Evolutionary conservation across 2,329 filamentous ascomycete species (phyloP).

Genomic region (Penicillium frequentans): DNA sequence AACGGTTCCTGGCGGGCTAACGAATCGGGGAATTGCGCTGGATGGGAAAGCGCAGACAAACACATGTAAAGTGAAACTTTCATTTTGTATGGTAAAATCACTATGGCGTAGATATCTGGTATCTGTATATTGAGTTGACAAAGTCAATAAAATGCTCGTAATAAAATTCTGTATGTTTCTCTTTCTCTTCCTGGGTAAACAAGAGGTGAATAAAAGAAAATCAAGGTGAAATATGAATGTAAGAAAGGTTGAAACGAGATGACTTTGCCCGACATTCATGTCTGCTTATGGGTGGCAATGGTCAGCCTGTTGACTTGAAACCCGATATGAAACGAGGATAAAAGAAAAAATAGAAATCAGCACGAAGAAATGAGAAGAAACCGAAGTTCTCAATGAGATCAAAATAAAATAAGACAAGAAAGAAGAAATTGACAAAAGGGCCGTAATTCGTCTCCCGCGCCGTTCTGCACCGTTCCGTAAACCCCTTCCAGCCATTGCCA

Average conservation of each 20-base stretch:
- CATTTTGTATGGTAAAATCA: background rate
- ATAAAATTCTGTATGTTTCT: constrained; percentile 16
- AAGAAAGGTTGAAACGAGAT: background rate
- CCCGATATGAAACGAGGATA: background rate
- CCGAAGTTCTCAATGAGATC: background rate
- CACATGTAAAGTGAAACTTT: background rate
- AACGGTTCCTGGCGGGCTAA: constrained; percentile 22
- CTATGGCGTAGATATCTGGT: background rate
- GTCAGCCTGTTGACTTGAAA: too few species aligned
- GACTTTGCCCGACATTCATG: background rate
- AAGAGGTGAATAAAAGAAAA: background rate
- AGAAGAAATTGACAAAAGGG: constrained; percentile 15
- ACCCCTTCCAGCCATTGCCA: constrained; percentile 12
- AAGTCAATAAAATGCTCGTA: constrained; percentile 5
- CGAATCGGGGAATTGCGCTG: constrained; percentile 22
- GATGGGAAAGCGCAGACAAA: constrained; percentile 2
- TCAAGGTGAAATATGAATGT: background rate
- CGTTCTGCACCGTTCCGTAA: constrained; percentile 40
- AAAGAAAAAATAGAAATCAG: background rate
- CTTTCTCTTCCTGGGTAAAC: too few species aligned
- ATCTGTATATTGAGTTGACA: background rate
- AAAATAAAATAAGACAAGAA: constrained; percentile 8
- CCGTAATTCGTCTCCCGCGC: constrained; percentile 33
- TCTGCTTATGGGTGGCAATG: too few species aligned
- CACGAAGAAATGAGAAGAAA: background rate